A percentile compares a stretch with the other conserved stretches of the same genome.
These are phyloP conservation scores for Erythrophleum ivorense DNA, from an alignment of 331 rosid species.

Conservation along the genomic window DNA sequence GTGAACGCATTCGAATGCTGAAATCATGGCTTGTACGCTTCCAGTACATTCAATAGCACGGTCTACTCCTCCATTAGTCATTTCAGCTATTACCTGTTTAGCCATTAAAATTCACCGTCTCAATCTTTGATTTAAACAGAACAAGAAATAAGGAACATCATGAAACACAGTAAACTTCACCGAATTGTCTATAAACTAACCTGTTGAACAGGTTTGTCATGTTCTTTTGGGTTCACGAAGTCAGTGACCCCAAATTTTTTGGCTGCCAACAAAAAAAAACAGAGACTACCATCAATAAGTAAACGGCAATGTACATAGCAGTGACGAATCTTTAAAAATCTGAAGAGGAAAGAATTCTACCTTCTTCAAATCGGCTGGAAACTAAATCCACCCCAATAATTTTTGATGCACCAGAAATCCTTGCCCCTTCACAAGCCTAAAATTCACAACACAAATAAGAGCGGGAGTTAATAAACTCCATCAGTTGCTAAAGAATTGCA, in stretches of 20 bases:
- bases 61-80: conserved; percentile 91
- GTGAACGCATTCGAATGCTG: conserved; percentile 94
- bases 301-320: background rate
- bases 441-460: background rate
- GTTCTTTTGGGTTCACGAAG: conserved; percentile 92
- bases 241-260: conserved; percentile 90
- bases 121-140: background rate
- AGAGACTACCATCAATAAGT: conserved; percentile 16
- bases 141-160: background rate
- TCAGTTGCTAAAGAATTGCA: background rate
- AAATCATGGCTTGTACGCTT: conserved; percentile 87
- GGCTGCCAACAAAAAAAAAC: conserved; percentile 54
- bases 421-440: conserved; percentile 79
- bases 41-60: conserved; percentile 91
- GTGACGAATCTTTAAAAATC: background rate
- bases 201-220: conserved; percentile 83
- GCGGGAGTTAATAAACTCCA: background rate
- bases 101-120: conserved; percentile 25
- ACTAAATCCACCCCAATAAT: conserved; percentile 73
- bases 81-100: conserved; percentile 72
- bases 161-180: background rate
- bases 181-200: conserved; percentile 44
- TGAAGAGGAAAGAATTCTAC: conserved; percentile 40
- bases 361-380: conserved; percentile 58
- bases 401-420: conserved; percentile 67